Evolutionary conservation across 2,329 filamentous ascomycete species (phyloP), one percentile per base, ranked within the genome.

Genomic region (Lithohypha guttulata): DNA sequence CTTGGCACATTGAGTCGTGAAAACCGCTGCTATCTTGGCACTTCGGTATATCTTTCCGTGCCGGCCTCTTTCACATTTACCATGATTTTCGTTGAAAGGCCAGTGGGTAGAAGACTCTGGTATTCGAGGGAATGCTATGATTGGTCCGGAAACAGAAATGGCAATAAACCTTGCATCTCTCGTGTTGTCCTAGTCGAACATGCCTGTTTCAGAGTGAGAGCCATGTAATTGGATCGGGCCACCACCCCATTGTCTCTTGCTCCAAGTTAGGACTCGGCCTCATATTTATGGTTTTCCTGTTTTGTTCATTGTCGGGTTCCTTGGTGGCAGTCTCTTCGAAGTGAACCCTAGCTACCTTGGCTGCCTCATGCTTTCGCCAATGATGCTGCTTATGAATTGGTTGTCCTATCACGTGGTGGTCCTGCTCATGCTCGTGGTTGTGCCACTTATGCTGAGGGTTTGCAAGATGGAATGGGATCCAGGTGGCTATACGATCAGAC

Each of bases 181-280:
- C 6, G 14, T 6, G 4, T 18, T n/a, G 6, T 33, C 20, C n/a
- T n/a, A n/a, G n/a, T n/a, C n/a, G n/a, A n/a, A n/a, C 17, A 18
- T 18, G 30, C 30, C 30, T 33, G 7, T 18, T 33, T 33, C 30
- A 33, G n/a, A 33, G 7, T 33, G 30, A 33, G 20, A 33, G 30
- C 30, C 15, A 33, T 18, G 17, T 33, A 7, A 33, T 18, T 7
- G 8, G 15, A 33, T 33, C 30, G 14, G 30, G 30, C 30, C 15
- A 18, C 30, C 15, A 33, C 17, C 7, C n/a, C 30, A 33, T 8
- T 18, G 30, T n/a, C 30, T 33, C 30, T 33, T 18, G 14, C 30
- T 33, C 15, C n/a, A n/a, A n/a, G n/a, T n/a, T n/a, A n/a, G n/a
- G n/a, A n/a, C n/a, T n/a, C n/a, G n/a, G n/a, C n/a, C n/a, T n/a